These are phyloP conservation scores for Solanum paucissectum DNA, from an alignment of 257 asterid species.

Conservation along the genomic window DNA sequence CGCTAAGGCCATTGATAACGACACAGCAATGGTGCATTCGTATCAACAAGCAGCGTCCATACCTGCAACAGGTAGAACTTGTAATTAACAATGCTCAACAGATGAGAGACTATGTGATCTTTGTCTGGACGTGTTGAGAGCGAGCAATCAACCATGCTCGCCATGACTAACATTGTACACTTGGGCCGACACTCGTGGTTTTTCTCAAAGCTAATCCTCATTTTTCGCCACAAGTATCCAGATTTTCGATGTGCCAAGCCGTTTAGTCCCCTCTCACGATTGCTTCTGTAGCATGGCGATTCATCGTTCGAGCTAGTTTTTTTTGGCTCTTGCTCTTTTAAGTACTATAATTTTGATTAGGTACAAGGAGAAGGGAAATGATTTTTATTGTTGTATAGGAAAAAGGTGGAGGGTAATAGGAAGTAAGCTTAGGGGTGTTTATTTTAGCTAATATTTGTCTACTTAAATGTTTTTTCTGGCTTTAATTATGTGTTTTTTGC, in stretches of 20 bases:
- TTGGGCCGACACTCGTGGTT: not conserved
- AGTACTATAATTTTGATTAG: not conserved
- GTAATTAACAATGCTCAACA: not conserved
- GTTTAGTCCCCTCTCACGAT: not conserved
- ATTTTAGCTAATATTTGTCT: not conserved
- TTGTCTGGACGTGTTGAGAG: not conserved
- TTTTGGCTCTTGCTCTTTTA: not conserved
- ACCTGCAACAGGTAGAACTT: conserved; percentile 10
- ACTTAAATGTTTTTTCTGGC: not conserved
- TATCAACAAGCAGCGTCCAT: conserved; percentile 21
- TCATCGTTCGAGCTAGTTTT: not conserved
- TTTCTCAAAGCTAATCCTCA: not conserved
- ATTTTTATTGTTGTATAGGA: not conserved
- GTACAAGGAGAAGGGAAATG: not conserved
- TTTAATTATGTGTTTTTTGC: not conserved
- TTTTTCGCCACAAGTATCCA: not conserved
- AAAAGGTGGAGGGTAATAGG: not conserved
- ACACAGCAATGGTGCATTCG: conserved; percentile 19
- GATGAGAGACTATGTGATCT: not conserved
- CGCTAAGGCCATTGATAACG: conserved; percentile 10
- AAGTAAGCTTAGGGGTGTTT: not conserved
- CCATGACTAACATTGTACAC: not conserved
- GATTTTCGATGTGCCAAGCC: not conserved
- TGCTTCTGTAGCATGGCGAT: not conserved
- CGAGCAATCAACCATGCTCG: not conserved